These are phyloP conservation scores for Polygonum aviculare DNA, from an alignment of 148 eudicot species.

Conservation along the genomic window DNA sequence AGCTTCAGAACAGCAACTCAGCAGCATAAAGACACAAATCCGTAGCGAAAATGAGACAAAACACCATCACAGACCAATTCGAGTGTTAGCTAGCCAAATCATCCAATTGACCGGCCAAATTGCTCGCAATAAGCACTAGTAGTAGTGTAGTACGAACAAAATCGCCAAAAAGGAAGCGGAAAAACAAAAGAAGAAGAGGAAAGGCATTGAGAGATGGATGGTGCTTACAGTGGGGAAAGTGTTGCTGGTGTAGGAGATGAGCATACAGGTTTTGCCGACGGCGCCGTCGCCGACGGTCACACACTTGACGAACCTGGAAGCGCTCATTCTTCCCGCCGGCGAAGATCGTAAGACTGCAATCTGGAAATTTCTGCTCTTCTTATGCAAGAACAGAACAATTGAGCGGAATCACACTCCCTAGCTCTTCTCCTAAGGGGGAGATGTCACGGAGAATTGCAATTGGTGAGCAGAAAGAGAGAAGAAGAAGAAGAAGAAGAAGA, in stretches of 20 bases:
- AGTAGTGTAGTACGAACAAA: not conserved
- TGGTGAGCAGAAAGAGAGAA: not conserved
- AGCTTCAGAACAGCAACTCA: not conserved
- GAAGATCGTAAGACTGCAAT: not conserved
- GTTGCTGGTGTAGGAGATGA: constrained; percentile 37
- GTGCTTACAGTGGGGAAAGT: constrained; percentile 40
- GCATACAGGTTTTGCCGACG: constrained; percentile 31
- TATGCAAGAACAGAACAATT: not conserved
- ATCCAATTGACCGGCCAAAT: not conserved
- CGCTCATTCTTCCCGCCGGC: constrained; percentile 23
- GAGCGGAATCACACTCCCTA: not conserved
- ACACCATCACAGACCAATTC: constrained; percentile 1
- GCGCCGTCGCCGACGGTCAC: constrained; percentile 32
- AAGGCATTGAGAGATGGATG: not conserved
- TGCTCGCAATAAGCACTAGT: not conserved
- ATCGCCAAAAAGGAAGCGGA: not conserved
- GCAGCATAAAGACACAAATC: not conserved
- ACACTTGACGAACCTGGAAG: constrained; percentile 33
- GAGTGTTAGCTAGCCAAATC: not conserved
- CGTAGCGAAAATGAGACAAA: not conserved
- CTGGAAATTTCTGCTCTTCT: not conserved
- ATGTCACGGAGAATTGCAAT: not conserved
- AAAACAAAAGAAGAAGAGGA: not conserved
- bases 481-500: not conserved
- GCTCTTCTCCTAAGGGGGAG: not conserved